Base-by-base conservation (phyloP, 176 grass and related monocot genomes). In the Panicum miliaceum region DNA sequence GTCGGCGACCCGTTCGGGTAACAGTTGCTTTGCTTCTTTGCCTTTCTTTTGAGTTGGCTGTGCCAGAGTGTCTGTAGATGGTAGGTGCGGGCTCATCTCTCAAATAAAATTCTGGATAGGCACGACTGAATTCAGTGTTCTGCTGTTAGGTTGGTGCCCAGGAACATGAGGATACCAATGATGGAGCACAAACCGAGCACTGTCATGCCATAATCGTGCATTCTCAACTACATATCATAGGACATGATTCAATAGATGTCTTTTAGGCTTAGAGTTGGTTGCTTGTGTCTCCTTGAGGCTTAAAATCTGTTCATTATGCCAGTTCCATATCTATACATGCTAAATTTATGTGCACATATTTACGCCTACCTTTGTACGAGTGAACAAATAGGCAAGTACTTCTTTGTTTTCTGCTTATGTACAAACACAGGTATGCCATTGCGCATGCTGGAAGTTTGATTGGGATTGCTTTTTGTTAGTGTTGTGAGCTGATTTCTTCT, bases 1-100 rank as follows among this genome's bases (percentile, higher is more conserved):
- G 96, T 98, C 1, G 96, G 96, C 12, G 96, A 98, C 85, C 96
- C 91, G 29, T 98, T 98, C 56, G 96, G 96, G 96, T 95, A 95
- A 64, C 38, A 42, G 3, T 62, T 76, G 37, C 58, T 29, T 16
- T 32, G 3, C 8, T 68, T 47, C 15, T 66, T 64, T 56, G n/a
- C n/a, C 7, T 13, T 0, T 2, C 75, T 20, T 14, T 47, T 81
- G 15, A 54, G 12, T 48, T 70, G 7, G 3, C 15, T 35, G 19
- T 41, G 32, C 25, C 3, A 41, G 43, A n/a, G 42, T 1, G 8
- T 71, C 19, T 4, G 43, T 59, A 3, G 74, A 42, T 16, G 10
- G 40, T 12, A 42, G 56, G 26, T 52, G 36, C 16, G 0, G 71
- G 59, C 58, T 76, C 42, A 23, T 58, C 73, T 57, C 7, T 69